Conservation (phyloP, 176 grass and related monocot species). For the Puya raimondii region DNA sequence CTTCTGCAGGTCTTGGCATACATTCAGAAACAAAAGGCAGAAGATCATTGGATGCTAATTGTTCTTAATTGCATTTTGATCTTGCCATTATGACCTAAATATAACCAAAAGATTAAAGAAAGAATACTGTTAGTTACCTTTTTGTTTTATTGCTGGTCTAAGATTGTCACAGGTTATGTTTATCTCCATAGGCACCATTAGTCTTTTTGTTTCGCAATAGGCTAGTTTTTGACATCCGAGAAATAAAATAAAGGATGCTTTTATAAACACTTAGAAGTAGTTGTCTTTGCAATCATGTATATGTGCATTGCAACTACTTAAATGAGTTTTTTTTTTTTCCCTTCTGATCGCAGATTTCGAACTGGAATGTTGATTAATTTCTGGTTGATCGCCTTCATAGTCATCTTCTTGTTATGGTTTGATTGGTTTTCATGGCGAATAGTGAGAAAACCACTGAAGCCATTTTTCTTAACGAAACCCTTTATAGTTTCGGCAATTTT, state of each 20-base stretch:
- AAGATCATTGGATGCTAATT: conserved; percentile 3
- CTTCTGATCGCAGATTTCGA: conserved; percentile 58
- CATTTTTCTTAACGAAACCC: conserved; percentile 76
- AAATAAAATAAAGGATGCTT: too few species aligned
- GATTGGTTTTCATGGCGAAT: conserved; percentile 96
- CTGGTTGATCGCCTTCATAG: conserved; percentile 57
- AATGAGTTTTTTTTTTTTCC: conserved; percentile 1
- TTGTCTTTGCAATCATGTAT: too few species aligned
- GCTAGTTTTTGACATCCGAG: too few species aligned
- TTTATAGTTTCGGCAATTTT: conserved; percentile 72
- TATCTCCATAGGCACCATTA: too few species aligned
- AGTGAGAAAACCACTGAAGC: conserved; percentile 77
- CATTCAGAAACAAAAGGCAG: background rate
- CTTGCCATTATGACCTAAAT: background rate
- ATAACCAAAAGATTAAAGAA: background rate
- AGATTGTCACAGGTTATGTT: too few species aligned
- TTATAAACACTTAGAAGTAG: too few species aligned
- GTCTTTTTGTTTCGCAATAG: too few species aligned
- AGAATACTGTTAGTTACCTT: too few species aligned
- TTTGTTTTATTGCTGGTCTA: too few species aligned
- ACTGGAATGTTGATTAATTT: conserved; percentile 66
- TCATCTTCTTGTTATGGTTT: conserved; percentile 63
- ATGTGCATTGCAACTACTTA: too few species aligned
- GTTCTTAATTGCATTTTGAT: background rate
- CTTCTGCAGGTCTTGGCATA: background rate